A percentile compares a stretch with the other conserved stretches of the same genome.
Conservation (phyloP, 1,284 basidiomycete genomes). For the Mycocalia duriaeana region DNA sequence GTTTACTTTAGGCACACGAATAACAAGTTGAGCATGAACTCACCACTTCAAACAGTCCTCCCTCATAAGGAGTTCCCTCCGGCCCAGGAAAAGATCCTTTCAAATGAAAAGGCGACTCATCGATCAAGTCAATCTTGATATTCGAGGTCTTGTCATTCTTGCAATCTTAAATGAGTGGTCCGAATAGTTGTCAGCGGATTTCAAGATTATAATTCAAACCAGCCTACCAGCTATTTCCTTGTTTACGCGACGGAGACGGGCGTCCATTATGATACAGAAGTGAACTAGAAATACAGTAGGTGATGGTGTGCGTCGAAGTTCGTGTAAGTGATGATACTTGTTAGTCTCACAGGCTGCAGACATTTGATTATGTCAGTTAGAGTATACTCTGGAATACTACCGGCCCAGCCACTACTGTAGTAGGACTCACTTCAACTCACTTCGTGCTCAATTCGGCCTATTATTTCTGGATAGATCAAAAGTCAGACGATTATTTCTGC, state of each 20-base stretch:
- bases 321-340: too few relatives aligned
- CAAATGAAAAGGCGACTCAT: constrained; percentile 84
- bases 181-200: neutral
- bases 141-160: constrained; percentile 88
- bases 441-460: too few relatives aligned
- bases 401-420: too few relatives aligned
- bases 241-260: constrained; percentile 83
- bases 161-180: constrained; percentile 71
- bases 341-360: too few relatives aligned
- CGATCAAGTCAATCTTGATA: constrained; percentile 82
- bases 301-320: constrained; percentile 6
- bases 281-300: neutral
- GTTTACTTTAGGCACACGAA: neutral
- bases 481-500: too few relatives aligned
- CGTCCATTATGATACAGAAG: constrained; percentile 54
- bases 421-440: too few relatives aligned
- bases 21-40: constrained; percentile 31
- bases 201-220: constrained; percentile 2
- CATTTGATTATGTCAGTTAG: too few relatives aligned
- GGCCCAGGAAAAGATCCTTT: constrained; percentile 90
- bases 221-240: constrained; percentile 83
- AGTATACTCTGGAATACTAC: too few relatives aligned
- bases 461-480: too few relatives aligned
- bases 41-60: constrained; percentile 90
- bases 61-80: constrained; percentile 90